Conservation (phyloP, 2,329 filamentous ascomycete genomes). For the Neopestalotiopsis clavispora region DNA sequence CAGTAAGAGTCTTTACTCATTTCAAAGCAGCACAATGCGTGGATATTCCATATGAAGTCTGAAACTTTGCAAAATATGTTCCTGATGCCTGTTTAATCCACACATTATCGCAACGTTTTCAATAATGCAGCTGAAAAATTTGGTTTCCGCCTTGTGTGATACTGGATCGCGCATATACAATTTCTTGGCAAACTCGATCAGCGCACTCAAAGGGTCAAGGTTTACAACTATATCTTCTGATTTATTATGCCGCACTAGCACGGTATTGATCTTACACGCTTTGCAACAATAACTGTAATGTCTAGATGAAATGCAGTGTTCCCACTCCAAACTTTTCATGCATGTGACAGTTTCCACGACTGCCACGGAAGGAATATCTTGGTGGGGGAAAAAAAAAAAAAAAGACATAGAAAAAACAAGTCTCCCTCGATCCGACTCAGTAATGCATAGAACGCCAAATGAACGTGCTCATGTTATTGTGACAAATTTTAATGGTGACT, state of each 20-base stretch:
- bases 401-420: not conserved
- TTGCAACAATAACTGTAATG: not conserved
- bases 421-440: not conserved
- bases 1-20: too few species aligned
- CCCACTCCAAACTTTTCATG: not conserved
- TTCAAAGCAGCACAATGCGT: too few species aligned
- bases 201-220: too few species aligned
- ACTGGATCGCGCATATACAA: too few species aligned
- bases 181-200: too few species aligned
- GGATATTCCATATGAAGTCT: too few species aligned
- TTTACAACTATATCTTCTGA: not conserved
- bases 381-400: not conserved
- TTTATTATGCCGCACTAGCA: not conserved
- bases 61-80: too few species aligned
- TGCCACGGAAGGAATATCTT: not conserved
- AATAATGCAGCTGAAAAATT: too few species aligned
- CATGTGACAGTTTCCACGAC: not conserved
- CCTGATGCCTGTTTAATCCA: too few species aligned
- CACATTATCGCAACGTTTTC: too few species aligned
- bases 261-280: not conserved
- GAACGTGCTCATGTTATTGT: not conserved
- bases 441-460: constrained; percentile 6
- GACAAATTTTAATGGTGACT: constrained; percentile 12
- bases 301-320: not conserved
- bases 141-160: too few species aligned